Percentiles rank a stretch among this genome's conserved stretches.
Evolutionary conservation across 805 yeast genomes (phyloP).

Genomic region (Candida rishiriensis): DNA sequence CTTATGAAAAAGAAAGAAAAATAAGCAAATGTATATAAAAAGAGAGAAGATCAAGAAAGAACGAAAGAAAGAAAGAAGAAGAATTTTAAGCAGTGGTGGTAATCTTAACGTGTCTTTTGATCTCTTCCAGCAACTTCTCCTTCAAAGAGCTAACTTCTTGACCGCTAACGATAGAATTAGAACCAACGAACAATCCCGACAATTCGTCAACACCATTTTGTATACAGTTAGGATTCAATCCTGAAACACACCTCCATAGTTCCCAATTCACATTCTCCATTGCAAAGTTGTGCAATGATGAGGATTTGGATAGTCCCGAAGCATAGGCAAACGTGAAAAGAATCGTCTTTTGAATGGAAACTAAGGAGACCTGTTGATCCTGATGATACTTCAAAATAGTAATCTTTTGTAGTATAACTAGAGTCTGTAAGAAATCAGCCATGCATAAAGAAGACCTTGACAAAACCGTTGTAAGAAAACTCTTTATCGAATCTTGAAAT

Average conservation of each 20-base stretch:
- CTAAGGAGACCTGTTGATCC: neutral
- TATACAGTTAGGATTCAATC: neutral
- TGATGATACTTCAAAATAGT: neutral
- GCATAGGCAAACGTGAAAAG: conserved; percentile 12
- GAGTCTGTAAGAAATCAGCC: conserved; percentile 4
- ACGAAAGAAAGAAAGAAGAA: neutral
- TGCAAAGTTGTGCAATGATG: neutral
- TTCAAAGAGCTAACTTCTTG: conserved; percentile 10
- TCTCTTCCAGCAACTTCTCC: conserved; percentile 10
- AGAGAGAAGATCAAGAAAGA: neutral
- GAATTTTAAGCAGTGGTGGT: conserved; percentile 4
- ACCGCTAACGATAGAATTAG: neutral
- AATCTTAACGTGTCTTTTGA: conserved; percentile 17
- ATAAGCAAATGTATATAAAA: neutral
- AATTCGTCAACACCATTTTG: neutral
- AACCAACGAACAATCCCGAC: neutral
- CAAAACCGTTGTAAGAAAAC: conserved; percentile 2
- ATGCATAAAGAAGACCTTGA: conserved; percentile 2
- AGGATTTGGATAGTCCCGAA: neutral
- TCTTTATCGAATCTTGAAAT: neutral
- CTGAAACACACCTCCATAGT: neutral
- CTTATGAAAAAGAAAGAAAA: neutral
- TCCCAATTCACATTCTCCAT: neutral
- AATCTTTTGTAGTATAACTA: conserved; percentile 10
- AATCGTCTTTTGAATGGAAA: conserved; percentile 6